Evolutionary conservation across 2,329 filamentous ascomycete genomes (phyloP).

Genomic region (Phialophora chinensis): DNA sequence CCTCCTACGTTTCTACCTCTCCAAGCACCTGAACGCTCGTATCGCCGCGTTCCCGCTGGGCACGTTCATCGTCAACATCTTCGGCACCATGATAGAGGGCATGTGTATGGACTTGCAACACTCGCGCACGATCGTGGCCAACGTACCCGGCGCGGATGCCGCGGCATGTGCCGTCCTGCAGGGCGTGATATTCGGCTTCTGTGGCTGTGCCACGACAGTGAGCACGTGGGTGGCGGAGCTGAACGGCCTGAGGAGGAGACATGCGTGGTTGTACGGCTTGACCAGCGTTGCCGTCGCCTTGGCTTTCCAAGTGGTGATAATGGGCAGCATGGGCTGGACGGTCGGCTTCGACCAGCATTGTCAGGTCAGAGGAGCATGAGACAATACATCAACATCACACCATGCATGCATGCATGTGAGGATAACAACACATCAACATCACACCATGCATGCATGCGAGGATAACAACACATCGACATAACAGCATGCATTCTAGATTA

Average conservation of each 20-base stretch:
- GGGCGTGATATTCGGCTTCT: slow-evolving; percentile 67
- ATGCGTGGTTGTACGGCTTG: slow-evolving; percentile 71
- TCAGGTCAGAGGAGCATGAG: too few species aligned
- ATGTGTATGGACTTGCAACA: slow-evolving; percentile 78
- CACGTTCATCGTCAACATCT: slow-evolving; percentile 77
- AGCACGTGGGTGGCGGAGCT: slow-evolving; percentile 68
- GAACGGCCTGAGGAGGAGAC: slow-evolving; percentile 54
- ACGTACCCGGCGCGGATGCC: not conserved
- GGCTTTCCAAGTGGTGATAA: slow-evolving; percentile 68
- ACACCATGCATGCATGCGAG: too few species aligned
- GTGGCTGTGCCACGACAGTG: slow-evolving; percentile 68
- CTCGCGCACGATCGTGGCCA: slow-evolving; percentile 13
- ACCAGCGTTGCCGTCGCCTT: slow-evolving; percentile 66
- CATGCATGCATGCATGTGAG: too few species aligned
- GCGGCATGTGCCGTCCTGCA: slow-evolving; percentile 68
- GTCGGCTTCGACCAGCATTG: slow-evolving; percentile 50
- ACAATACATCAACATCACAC: too few species aligned
- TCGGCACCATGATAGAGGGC: slow-evolving; percentile 73
- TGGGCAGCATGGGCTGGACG: slow-evolving; percentile 77
- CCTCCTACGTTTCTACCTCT: slow-evolving; percentile 71
- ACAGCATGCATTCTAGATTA: too few species aligned
- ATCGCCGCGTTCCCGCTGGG: slow-evolving; percentile 74
- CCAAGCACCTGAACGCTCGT: slow-evolving; percentile 69
- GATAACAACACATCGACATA: too few species aligned
- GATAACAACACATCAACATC: too few species aligned